phyloP scores from a whole-genome alignment of 176 grass and related monocot genomes.

The Phragmites australis region DNA sequence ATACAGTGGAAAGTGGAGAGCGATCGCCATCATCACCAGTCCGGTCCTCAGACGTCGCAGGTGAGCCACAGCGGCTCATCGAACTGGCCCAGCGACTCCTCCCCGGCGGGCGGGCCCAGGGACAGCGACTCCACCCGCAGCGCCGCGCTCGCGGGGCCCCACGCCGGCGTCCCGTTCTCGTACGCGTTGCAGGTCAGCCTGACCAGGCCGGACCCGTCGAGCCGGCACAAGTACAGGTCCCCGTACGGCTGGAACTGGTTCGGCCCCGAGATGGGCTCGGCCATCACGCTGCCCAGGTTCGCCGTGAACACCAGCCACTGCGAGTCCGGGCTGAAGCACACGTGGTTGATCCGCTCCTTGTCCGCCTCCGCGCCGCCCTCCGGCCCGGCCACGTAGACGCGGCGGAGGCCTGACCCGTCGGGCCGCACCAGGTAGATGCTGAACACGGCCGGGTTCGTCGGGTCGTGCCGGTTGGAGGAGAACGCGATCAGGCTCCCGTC shows the following conservation, averaged over 20 bases:
- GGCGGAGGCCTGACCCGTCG: slow-evolving; percentile 56
- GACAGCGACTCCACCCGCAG: slow-evolving; percentile 29
- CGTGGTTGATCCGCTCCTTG: slow-evolving; percentile 89
- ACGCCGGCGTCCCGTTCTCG: slow-evolving; percentile 87
- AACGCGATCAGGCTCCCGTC: slow-evolving; percentile 83
- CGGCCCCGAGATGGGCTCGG: slow-evolving; percentile 60
- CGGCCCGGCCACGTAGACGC: slow-evolving; percentile 63
- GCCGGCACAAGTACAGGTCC: slow-evolving; percentile 68
- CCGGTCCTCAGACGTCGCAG: slow-evolving; percentile 39
- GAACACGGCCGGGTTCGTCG: slow-evolving; percentile 54
- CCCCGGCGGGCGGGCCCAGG: slow-evolving; percentile 26
- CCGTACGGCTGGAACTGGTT: slow-evolving; percentile 96
- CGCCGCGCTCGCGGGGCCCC: slow-evolving; percentile 18
- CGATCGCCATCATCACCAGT: not conserved
- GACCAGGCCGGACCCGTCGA: slow-evolving; percentile 56
- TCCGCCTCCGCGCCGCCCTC: slow-evolving; percentile 48
- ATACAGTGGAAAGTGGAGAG: not conserved
- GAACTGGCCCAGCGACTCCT: slow-evolving; percentile 61
- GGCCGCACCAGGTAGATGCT: slow-evolving; percentile 79
- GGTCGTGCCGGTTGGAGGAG: slow-evolving; percentile 90
- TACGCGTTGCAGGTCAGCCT: slow-evolving; percentile 81
- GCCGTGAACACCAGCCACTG: slow-evolving; percentile 84
- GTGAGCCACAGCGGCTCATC: slow-evolving; percentile 77
- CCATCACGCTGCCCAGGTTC: slow-evolving; percentile 59
- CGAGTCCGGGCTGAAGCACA: slow-evolving; percentile 86